Conservation (phyloP, 352 stramenopile species). For the Phytopythium vexans region DNA sequence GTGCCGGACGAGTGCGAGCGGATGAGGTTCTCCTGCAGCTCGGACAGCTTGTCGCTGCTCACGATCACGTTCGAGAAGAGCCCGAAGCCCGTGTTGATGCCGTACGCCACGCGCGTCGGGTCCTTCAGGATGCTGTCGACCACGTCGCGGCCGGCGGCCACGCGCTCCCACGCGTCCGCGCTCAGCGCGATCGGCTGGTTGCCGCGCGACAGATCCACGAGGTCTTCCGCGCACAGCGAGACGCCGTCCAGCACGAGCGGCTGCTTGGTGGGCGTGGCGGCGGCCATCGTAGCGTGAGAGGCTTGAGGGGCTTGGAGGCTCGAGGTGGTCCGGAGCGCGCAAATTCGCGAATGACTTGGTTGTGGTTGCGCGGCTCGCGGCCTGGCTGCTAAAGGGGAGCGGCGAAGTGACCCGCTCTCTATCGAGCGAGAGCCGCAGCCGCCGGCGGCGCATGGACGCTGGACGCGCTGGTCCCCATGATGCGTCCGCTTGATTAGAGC, state of each 20-base stretch:
- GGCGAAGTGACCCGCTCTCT: not conserved
- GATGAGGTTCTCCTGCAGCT: slow-evolving; percentile 86
- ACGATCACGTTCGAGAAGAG: slow-evolving; percentile 91
- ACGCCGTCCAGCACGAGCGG: slow-evolving; percentile 61
- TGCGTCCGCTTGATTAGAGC: not conserved
- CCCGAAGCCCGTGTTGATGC: slow-evolving; percentile 92
- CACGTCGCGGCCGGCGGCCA: slow-evolving; percentile 67
- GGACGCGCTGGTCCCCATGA: not conserved
- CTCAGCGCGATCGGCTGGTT: slow-evolving; percentile 55
- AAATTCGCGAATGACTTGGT: slow-evolving; percentile 1
- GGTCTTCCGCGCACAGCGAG: slow-evolving; percentile 64
- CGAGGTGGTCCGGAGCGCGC: not conserved
- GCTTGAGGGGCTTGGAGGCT: not conserved
- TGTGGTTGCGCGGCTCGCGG: not conserved
- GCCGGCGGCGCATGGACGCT: too few species aligned
- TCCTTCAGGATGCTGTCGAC: slow-evolving; percentile 88
- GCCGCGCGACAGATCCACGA: slow-evolving; percentile 69
- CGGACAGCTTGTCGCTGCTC: slow-evolving; percentile 72
- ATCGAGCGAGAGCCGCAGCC: too few species aligned
- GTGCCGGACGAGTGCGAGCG: slow-evolving; percentile 79
- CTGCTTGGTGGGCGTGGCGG: slow-evolving; percentile 7
- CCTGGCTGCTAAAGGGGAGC: not conserved
- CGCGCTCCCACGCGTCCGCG: slow-evolving; percentile 67
- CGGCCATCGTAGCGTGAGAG: not conserved
- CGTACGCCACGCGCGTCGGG: slow-evolving; percentile 77